Conservation (phyloP, 2,329 filamentous ascomycete species). For the Diaporthe humulicola region DNA sequence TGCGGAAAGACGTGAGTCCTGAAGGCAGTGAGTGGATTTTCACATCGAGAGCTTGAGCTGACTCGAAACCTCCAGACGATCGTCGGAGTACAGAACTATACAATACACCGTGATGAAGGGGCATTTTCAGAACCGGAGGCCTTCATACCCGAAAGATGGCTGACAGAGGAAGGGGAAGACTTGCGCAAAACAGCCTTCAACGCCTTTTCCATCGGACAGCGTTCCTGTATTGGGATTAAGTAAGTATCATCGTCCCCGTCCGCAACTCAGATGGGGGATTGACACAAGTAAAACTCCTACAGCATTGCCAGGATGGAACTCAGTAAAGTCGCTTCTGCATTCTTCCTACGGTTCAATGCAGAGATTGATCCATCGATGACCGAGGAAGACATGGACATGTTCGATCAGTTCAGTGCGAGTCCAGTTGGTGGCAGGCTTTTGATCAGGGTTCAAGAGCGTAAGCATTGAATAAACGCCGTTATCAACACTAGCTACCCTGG, state of each 20-base stretch:
- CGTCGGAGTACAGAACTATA: neutral
- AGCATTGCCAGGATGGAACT: conserved; percentile 9
- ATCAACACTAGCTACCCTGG: too few relatives aligned
- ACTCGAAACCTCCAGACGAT: neutral
- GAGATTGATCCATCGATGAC: neutral
- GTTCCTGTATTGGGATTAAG: neutral
- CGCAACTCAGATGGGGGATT: neutral
- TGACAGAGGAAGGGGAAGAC: neutral
- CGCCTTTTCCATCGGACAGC: neutral
- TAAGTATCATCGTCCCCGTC: neutral
- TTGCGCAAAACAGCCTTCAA: neutral
- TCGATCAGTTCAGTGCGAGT: conserved; percentile 10
- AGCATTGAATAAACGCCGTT: neutral
- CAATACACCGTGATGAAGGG: neutral
- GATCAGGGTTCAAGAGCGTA: neutral
- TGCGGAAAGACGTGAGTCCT: neutral
- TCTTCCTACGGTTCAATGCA: neutral
- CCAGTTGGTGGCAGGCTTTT: neutral
- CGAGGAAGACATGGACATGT: neutral
- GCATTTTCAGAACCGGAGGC: neutral
- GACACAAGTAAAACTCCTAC: neutral
- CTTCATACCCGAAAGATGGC: neutral
- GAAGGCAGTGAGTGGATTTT: neutral
- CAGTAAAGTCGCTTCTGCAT: neutral
- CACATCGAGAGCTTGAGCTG: neutral